Conservation (phyloP, 2,329 filamentous ascomycete genomes). For the Arthrocladium fulminans region DNA sequence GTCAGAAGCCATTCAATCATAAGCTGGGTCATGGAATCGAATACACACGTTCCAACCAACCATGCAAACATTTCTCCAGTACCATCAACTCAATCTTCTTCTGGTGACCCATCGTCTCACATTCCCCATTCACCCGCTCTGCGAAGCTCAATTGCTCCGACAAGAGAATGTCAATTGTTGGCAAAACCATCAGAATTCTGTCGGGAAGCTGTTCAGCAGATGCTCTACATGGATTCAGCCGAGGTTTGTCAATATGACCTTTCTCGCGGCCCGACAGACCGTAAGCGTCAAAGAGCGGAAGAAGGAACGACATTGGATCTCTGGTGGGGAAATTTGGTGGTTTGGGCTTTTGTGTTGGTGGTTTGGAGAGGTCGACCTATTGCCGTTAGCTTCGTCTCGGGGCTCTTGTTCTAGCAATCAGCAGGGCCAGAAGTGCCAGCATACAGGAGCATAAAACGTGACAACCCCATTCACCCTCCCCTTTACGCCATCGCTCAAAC, state of each 20-base stretch:
- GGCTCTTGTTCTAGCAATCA: background rate
- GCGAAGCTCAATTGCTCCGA: slow-evolving; percentile 4
- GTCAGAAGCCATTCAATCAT: background rate
- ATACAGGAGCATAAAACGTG: slow-evolving; percentile 32
- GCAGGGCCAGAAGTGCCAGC: slow-evolving; percentile 1
- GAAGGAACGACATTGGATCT: slow-evolving; percentile 33
- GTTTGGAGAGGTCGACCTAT: slow-evolving; percentile 32
- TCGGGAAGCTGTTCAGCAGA: background rate
- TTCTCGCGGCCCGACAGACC: slow-evolving; percentile 21
- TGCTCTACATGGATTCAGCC: background rate
- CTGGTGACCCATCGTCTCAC: background rate
- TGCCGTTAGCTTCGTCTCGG: background rate
- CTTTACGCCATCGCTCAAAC: slow-evolving; percentile 22
- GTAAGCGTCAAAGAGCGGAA: slow-evolving; percentile 40
- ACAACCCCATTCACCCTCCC: slow-evolving; percentile 32
- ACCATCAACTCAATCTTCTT: slow-evolving; percentile 6
- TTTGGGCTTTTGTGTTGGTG: slow-evolving; percentile 35
- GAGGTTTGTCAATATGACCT: background rate
- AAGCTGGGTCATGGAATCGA: background rate
- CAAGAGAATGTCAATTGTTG: slow-evolving; percentile 7
- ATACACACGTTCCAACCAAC: slow-evolving; percentile 8
- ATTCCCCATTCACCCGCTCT: slow-evolving; percentile 5
- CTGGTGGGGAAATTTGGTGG: slow-evolving; percentile 27
- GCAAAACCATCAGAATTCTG: slow-evolving; percentile 4
- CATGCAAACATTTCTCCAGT: slow-evolving; percentile 9